Evolutionary conservation across 2,329 filamentous ascomycete genomes (phyloP).

Genomic region (Diaporthe ilicicola): DNA sequence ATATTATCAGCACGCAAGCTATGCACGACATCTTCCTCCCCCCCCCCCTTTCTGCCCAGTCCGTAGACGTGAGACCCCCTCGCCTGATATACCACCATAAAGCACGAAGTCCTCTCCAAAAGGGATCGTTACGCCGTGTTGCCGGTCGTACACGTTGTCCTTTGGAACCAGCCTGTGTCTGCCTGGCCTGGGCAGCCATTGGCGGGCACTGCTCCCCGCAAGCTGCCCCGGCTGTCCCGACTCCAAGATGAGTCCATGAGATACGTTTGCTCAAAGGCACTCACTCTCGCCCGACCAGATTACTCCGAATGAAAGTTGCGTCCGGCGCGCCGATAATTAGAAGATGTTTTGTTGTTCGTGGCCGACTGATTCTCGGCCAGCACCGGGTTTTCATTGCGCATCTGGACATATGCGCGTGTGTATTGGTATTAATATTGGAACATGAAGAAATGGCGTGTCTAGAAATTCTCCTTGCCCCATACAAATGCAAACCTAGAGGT

Average conservation of each 20-base stretch:
- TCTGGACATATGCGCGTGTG: slow-evolving; percentile 4
- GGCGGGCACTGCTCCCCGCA: slow-evolving; percentile 23
- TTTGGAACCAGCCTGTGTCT: neutral
- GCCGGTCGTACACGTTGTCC: neutral
- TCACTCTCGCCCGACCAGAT: slow-evolving; percentile 14
- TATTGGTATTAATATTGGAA: slow-evolving; percentile 16
- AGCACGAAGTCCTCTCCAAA: neutral
- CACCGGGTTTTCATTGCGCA: neutral
- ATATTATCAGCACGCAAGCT: slow-evolving; percentile 23
- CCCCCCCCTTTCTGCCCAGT: neutral
- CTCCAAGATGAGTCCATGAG: slow-evolving; percentile 9
- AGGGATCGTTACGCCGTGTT: slow-evolving; percentile 4
- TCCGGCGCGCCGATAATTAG: slow-evolving; percentile 25
- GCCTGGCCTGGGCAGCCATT: neutral
- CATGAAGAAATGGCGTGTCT: slow-evolving; percentile 39
- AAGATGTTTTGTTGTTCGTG: neutral
- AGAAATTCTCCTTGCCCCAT: slow-evolving; percentile 77
- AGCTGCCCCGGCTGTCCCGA: neutral
- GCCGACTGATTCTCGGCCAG: neutral
- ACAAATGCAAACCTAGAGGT: slow-evolving; percentile 66
- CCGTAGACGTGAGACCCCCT: neutral
- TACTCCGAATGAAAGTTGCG: slow-evolving; percentile 24
- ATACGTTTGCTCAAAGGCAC: neutral
- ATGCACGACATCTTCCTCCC: slow-evolving; percentile 18
- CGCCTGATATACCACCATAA: neutral